A percentile compares a stretch with the other conserved stretches of the same genome.
Conservation (phyloP, 805 yeast species). For the Ogataea haglerorum region DNA sequence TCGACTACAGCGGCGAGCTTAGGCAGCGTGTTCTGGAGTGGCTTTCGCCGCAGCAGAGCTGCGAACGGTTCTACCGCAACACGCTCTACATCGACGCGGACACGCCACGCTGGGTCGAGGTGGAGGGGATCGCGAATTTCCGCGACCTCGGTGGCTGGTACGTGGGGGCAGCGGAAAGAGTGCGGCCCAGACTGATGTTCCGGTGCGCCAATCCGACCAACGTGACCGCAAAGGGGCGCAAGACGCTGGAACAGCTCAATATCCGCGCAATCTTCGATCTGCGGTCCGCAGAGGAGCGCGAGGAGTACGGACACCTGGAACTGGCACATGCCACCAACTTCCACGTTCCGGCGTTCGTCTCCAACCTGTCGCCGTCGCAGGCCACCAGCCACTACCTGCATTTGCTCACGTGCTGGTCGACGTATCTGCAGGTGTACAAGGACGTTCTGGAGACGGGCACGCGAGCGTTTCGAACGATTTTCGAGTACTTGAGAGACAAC, state of each 20-base stretch:
- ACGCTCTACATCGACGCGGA: conserved; percentile 35
- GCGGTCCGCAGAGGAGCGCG: conserved; percentile 57
- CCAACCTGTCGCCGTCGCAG: conserved; percentile 62
- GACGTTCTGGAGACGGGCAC: conserved; percentile 52
- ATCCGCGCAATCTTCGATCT: conserved; percentile 63
- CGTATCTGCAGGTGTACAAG: conserved; percentile 61
- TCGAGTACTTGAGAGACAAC: conserved; percentile 53
- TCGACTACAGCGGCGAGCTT: conserved; percentile 59
- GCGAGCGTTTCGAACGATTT: conserved; percentile 45
- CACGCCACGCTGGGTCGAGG: conserved; percentile 52
- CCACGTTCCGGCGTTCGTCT: conserved; percentile 56
- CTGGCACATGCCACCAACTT: conserved; percentile 44
- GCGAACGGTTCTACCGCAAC: conserved; percentile 46
- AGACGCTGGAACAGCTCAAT: conserved; percentile 39
- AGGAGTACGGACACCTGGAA: conserved; percentile 42
- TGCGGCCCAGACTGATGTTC: conserved; percentile 51
- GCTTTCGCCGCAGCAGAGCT: conserved; percentile 40
- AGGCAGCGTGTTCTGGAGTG: conserved; percentile 47
- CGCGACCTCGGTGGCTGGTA: conserved; percentile 81
- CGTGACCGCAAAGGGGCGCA: conserved; percentile 49
- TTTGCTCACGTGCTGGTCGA: conserved; percentile 55
- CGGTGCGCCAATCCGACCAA: conserved; percentile 61
- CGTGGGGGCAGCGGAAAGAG: conserved; percentile 38
- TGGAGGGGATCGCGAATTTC: conserved; percentile 70
- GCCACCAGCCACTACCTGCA: conserved; percentile 53